Evolutionary conservation across 257 asterid genomes (phyloP), one percentile per base, ranked within the genome.

Genomic region (Buddleja alternifolia): DNA sequence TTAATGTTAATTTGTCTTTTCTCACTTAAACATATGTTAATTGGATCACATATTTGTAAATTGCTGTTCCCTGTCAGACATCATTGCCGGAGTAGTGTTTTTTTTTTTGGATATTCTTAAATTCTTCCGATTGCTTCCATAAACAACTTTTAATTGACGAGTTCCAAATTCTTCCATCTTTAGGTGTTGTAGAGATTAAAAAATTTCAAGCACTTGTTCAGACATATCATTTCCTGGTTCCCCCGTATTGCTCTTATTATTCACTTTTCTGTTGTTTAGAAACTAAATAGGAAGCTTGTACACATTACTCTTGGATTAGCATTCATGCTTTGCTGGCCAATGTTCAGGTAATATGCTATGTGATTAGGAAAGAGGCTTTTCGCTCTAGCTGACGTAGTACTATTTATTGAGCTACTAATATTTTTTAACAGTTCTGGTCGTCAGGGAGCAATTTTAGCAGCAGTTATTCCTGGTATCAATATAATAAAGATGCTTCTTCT

Each of bases 321-420:
- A 34, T 93, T 93, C 95, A 88, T 88, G 95, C 93, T 88, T 64
- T 93, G 96, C 87, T 93, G 99, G 99, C 99, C 97, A 39, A 85
- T 93, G 95, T 93, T 93, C 95, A 93, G 99, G 99, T 93, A 82
- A 57, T 21, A 66, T 29, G 5, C 24, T 37, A n/a, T 16, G 14
- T 55, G 53, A 42, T 60, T 68, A 24, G 45, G 63, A 58, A 68
- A 36, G 29, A 58, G 67, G 42, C 46, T 23, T 68, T 57, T 42
- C 58, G 12, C 7, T 58, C 14, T 24, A 23, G 63, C 32, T 17
- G 16, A 42, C 58, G 6, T 68, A 10, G 48, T 66, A 40, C 16
- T 21, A 20, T 39, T 73, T 51, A 62, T 67, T 72, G 69, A 78
- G 74, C 76, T 71, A 46, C 44, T 77, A 48, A 20, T 73, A 44